Percentiles rank a stretch among this genome's conserved stretches.
phyloP scores from a whole-genome alignment of 1,284 basidiomycete species.

The Garcileccinum viscosum region DNA sequence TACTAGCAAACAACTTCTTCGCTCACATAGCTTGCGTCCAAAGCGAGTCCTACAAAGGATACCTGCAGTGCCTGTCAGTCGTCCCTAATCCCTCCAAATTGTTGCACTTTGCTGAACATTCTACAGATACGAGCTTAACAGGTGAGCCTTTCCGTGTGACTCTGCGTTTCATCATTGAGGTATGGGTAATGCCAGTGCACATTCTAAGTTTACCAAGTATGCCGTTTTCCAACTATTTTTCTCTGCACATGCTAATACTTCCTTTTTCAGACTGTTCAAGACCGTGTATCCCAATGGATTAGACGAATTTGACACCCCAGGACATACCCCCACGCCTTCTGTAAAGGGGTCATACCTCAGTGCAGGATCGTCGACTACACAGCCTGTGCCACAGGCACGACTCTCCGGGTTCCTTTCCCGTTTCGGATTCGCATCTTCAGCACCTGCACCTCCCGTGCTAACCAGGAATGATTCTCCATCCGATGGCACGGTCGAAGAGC shows the following conservation, averaged over 20 bases:
- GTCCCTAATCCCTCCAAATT: conserved; percentile 1
- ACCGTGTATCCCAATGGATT: conserved; percentile 74
- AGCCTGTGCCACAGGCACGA: conserved; percentile 30
- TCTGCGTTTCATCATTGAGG: conserved; percentile 20
- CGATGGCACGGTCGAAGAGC: conserved; percentile 69
- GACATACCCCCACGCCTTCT: conserved; percentile 51
- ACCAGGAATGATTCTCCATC: conserved; percentile 27
- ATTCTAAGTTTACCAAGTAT: conserved; percentile 76
- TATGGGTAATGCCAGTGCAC: conserved; percentile 52
- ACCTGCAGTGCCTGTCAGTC: conserved; percentile 74
- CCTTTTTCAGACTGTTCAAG: conserved; percentile 63
- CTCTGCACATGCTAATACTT: background rate
- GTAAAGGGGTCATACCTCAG: conserved; percentile 41
- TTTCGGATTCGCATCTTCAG: conserved; percentile 34
- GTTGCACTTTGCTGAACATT: conserved; percentile 8
- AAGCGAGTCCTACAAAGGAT: conserved; percentile 80
- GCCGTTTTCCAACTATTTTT: conserved; percentile 15
- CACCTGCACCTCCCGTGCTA: conserved; percentile 22
- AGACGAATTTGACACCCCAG: conserved; percentile 56
- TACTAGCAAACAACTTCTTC: background rate
- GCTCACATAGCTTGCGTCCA: conserved; percentile 3
- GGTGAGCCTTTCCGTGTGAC: conserved; percentile 41
- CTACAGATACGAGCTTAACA: conserved; percentile 64
- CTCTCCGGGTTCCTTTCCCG: conserved; percentile 45
- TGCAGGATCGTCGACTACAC: conserved; percentile 31